Evolutionary conservation across 192 early-diverging fungal species (phyloP).

Genomic region (Entomortierella lignicola): DNA sequence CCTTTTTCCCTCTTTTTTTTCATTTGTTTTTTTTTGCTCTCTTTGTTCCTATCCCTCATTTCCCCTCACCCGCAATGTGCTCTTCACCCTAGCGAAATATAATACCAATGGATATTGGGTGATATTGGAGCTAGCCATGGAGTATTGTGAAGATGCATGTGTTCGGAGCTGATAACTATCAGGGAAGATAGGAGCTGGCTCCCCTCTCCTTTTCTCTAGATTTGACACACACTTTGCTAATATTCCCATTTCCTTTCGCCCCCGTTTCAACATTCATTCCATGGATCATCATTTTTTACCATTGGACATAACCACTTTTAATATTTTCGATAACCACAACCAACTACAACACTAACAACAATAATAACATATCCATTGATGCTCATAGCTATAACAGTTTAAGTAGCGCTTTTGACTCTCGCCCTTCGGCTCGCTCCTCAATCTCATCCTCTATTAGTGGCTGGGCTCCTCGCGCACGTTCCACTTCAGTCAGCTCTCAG

Average conservation of each 20-base stretch:
- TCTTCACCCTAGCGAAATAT: neutral
- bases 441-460: constrained; percentile 33
- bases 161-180: no score
- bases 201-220: neutral
- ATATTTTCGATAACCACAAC: no score
- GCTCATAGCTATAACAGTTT: constrained; percentile 10
- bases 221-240: neutral
- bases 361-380: neutral
- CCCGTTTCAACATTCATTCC: neutral
- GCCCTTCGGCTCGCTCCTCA: constrained; percentile 21
- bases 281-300: neutral
- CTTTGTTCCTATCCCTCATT: no score
- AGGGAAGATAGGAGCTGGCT: no score
- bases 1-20: no score
- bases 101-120: no score
- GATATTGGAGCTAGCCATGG: no score
- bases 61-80: no score
- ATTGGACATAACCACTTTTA: no score
- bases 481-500: constrained; percentile 35
- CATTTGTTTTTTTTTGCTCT: no score
- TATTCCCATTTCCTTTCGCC: neutral
- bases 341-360: neutral
- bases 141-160: no score
- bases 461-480: constrained; percentile 48
- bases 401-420: constrained; percentile 33